Evolutionary conservation across 805 yeast genomes (phyloP), one percentile per base, ranked within the genome.

Genomic region (Metschnikowia lachancei): DNA sequence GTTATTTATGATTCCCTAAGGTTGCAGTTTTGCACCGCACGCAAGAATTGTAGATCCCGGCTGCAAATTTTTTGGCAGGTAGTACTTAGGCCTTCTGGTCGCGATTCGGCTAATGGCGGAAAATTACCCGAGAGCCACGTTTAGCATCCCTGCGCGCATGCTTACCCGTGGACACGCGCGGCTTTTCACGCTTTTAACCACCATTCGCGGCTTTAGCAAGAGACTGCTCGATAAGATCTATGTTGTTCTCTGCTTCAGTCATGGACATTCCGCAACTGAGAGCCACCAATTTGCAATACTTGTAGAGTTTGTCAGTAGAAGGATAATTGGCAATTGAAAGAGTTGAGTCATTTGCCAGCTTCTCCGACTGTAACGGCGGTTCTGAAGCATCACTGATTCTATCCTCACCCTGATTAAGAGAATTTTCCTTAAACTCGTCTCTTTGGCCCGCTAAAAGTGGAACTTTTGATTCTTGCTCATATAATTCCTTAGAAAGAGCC

Each of bases 201-300:
- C 40, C 45, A 13, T 36, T 49, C 22, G 48, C 46, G 3, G 66
- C 49, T 39, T 61, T 66, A 29, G 59, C 49, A 38, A 72, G 63
- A 14, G 72, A 66, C 46, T 68, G 66, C 53, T 72, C 77, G 31
- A 72, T 69, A 49, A 68, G 59, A 49, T 71, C 75, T 40, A 72
- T 71, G n/a, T 70, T 64, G 30, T 57, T 58, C 45, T 72, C 75
- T 33, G 70, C 74, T 37, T 72, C 75, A 30, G 58, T 54, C 43
- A 69, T 51, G 36, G 66, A 55, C 74, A 72, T 68, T 12, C 74
- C 77, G 46, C 76, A 72, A 49, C 76, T 70, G 19, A 66, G 53
- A 12, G 76, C 64, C 7, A 72, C 67, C 45, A 72, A 59, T 48
- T 63, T 63, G 51, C 75, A 68, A 51, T 72, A 72, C 50, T 72